These are phyloP conservation scores for Thelonectria blattea DNA, from an alignment of 2,329 filamentous ascomycete species.

Conservation along the genomic window DNA sequence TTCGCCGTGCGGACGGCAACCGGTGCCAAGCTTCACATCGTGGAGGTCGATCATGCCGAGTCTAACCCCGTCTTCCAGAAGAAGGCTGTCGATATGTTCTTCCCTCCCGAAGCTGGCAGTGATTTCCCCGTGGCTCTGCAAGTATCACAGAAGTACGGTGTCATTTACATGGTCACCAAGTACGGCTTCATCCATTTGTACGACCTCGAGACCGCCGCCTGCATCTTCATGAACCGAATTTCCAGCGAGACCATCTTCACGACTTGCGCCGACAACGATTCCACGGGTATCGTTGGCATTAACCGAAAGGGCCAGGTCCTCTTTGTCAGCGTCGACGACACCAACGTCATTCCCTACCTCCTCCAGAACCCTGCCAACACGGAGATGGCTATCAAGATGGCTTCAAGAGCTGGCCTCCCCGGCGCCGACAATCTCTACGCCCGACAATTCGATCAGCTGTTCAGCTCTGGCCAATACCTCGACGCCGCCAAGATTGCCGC, in stretches of 20 bases:
- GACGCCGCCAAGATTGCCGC: constrained; percentile 96
- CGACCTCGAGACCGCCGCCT: constrained; percentile 92
- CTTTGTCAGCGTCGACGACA: constrained; percentile 91
- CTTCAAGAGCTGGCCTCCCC: constrained; percentile 89
- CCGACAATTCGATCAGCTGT: constrained; percentile 89
- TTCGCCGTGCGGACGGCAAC: constrained; percentile 91
- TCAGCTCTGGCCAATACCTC: constrained; percentile 78
- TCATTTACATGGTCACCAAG: constrained; percentile 97
- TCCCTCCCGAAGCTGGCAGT: constrained; percentile 92
- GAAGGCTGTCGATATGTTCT: constrained; percentile 97
- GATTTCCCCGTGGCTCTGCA: constrained; percentile 99
- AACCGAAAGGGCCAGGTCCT: constrained; percentile 98
- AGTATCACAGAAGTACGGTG: constrained; percentile 93
- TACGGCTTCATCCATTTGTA: constrained; percentile 99
- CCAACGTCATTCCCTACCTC: constrained; percentile 89
- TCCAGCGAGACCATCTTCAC: constrained; percentile 99
- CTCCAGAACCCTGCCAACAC: constrained; percentile 96
- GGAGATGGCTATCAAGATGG: constrained; percentile 92
- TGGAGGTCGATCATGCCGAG: constrained; percentile 93
- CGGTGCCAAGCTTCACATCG: constrained; percentile 94
- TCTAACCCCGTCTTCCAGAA: constrained; percentile 90
- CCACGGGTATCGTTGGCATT: constrained; percentile 88
- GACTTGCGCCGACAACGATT: constrained; percentile 82
- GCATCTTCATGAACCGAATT: constrained; percentile 99
- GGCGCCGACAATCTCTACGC: constrained; percentile 94